A percentile compares a stretch with the other conserved stretches of the same genome.
phyloP scores from a whole-genome alignment of 129 eudicot species.

The Saposhnikovia divaricata region DNA sequence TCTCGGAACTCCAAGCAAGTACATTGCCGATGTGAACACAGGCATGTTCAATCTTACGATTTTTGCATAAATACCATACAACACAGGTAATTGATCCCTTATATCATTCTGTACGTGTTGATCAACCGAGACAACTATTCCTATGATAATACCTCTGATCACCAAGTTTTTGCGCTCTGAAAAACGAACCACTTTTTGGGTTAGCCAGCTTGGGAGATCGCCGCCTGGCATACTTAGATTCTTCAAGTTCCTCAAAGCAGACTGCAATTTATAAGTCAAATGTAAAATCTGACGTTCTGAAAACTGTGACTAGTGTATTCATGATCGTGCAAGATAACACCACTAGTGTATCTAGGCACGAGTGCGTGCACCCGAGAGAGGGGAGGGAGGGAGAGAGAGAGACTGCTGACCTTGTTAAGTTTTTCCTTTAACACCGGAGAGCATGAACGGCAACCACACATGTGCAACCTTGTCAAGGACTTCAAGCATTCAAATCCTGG shows the following conservation, averaged over 20 bases:
- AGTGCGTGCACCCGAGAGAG: no score
- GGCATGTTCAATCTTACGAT: conserved; percentile 18
- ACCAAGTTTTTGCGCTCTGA: conserved; percentile 18
- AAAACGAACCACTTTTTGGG: conserved; percentile 10
- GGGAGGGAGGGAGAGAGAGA: neutral
- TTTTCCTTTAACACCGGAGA: conserved; percentile 19
- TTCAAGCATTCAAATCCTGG: conserved; percentile 39
- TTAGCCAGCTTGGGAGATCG: conserved; percentile 30
- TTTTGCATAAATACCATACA: conserved; percentile 17
- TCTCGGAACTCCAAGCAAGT: conserved; percentile 21
- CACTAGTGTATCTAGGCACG: no score
- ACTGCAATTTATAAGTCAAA: conserved; percentile 11
- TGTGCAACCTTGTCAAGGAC: conserved; percentile 28
- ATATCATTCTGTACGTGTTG: conserved; percentile 10
- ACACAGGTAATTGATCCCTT: conserved; percentile 15
- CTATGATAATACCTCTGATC: conserved; percentile 22
- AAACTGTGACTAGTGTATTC: neutral
- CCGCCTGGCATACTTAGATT: conserved; percentile 33
- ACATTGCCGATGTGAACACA: neutral
- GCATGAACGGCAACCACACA: conserved; percentile 32
- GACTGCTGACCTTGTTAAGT: conserved; percentile 23
- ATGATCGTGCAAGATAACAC: neutral
- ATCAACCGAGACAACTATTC: conserved; percentile 23
- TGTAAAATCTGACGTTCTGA: neutral
- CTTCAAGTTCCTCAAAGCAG: conserved; percentile 18